Evolutionary conservation across 2,329 filamentous ascomycete species (phyloP).

Genomic region (Apiospora arundinis): DNA sequence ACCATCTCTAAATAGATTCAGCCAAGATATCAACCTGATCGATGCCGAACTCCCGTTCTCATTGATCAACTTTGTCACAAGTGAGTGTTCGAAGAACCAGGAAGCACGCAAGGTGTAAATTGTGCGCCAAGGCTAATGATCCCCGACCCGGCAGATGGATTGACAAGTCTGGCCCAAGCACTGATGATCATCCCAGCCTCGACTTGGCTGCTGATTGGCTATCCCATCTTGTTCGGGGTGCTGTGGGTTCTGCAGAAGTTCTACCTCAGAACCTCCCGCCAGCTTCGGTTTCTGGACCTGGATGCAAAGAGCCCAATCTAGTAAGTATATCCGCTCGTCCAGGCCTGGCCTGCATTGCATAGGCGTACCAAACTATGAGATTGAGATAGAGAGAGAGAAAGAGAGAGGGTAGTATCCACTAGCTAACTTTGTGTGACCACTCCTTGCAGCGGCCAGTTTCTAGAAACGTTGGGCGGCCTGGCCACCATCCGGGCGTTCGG

Average conservation of each 20-base stretch:
- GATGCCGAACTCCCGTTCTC: slow-evolving; percentile 20
- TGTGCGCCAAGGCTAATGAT: neutral
- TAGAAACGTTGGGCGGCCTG: slow-evolving; percentile 20
- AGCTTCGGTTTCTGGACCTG: slow-evolving; percentile 21
- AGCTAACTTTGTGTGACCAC: neutral
- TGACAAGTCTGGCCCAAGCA: slow-evolving; percentile 10
- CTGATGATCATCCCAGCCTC: slow-evolving; percentile 20
- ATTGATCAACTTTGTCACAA: slow-evolving; percentile 9
- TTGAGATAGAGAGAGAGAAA: neutral
- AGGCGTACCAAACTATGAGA: neutral
- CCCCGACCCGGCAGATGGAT: slow-evolving; percentile 19
- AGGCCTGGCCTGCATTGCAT: neutral
- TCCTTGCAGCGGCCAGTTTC: slow-evolving; percentile 20
- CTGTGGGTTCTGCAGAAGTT: slow-evolving; percentile 19
- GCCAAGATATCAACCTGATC: slow-evolving; percentile 14
- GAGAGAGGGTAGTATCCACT: neutral
- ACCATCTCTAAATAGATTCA: neutral
- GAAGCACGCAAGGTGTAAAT: neutral
- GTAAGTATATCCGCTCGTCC: neutral
- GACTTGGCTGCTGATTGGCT: slow-evolving; percentile 15
- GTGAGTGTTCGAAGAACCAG: neutral
- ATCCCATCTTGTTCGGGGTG: slow-evolving; percentile 17
- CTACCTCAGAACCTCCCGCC: slow-evolving; percentile 20
- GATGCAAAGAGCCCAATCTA: slow-evolving; percentile 21
- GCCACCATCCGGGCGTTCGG: slow-evolving; percentile 23